phyloP scores from a whole-genome alignment of 1,284 basidiomycete genomes.

The Ustilago lituana region DNA sequence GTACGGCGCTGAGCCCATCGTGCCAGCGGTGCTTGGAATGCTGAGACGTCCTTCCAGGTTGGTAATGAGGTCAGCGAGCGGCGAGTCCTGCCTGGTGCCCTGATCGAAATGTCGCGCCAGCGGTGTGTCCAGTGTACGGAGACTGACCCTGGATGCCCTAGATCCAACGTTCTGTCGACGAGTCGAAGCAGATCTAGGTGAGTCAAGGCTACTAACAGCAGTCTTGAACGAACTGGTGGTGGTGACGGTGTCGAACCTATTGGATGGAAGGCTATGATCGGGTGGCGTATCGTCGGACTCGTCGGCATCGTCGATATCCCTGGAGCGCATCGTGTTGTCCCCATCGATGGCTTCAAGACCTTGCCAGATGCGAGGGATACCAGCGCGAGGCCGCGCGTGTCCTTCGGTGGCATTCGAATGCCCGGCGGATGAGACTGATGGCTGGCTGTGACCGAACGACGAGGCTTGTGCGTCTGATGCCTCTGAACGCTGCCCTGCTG shows the following conservation, averaged over 20 bases:
- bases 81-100: slow-evolving; percentile 28
- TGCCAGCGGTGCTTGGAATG: slow-evolving; percentile 23
- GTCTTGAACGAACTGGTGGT: slow-evolving; percentile 40
- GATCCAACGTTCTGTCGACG: slow-evolving; percentile 16
- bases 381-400: slow-evolving; percentile 25
- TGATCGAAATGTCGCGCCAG: slow-evolving; percentile 45
- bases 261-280: slow-evolving; percentile 25
- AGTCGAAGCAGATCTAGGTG: slow-evolving; percentile 19
- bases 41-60: slow-evolving; percentile 38
- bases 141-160: slow-evolving; percentile 30
- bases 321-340: slow-evolving; percentile 19
- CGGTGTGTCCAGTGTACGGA: slow-evolving; percentile 35
- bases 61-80: slow-evolving; percentile 45
- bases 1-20: slow-evolving; percentile 22
- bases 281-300: slow-evolving; percentile 30
- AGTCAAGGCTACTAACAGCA: slow-evolving; percentile 32
- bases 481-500: slow-evolving; percentile 5
- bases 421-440: slow-evolving; percentile 1
- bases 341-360: slow-evolving; percentile 34
- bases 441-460: background rate
- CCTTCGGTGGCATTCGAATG: slow-evolving; percentile 15
- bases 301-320: slow-evolving; percentile 34
- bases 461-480: background rate
- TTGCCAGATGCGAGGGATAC: slow-evolving; percentile 51
- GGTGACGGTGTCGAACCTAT: slow-evolving; percentile 39